A percentile compares a stretch with the other conserved stretches of the same genome.
Evolutionary conservation across 164 flowering plant species (phyloP).

Genomic region (Buxus sempervirens): DNA sequence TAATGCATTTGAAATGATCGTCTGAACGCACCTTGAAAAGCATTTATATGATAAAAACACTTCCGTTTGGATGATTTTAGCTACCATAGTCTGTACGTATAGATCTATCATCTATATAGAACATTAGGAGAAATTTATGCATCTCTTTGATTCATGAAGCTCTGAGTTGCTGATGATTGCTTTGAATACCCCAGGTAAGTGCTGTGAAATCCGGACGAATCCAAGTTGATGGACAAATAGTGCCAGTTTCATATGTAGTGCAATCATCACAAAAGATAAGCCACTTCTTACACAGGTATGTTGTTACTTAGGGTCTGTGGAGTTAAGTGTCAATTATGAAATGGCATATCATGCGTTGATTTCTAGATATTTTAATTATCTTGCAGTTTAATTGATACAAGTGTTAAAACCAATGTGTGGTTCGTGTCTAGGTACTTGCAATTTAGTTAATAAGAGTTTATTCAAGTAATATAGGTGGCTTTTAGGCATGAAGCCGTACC

Average conservation of each 20-base stretch:
- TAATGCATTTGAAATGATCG: too few species aligned
- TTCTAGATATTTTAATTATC: neutral
- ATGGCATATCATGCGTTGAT: neutral
- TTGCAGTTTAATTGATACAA: neutral
- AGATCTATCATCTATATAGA: neutral
- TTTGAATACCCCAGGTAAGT: slow-evolving; percentile 41
- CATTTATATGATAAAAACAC: too few species aligned
- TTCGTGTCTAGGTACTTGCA: neutral
- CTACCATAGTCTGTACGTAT: neutral
- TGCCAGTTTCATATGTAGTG: slow-evolving; percentile 66
- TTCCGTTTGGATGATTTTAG: neutral
- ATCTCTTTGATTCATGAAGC: too few species aligned
- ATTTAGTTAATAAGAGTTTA: too few species aligned
- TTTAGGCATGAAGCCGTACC: too few species aligned
- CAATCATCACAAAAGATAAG: slow-evolving; percentile 77
- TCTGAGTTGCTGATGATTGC: neutral
- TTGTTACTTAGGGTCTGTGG: neutral
- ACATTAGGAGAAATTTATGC: too few species aligned
- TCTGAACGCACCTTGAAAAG: too few species aligned
- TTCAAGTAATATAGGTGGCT: too few species aligned
- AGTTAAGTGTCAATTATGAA: too few species aligned
- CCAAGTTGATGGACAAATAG: slow-evolving; percentile 80
- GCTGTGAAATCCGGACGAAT: slow-evolving; percentile 87
- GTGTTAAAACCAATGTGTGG: neutral
- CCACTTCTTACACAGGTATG: slow-evolving; percentile 90